Conservation (phyloP, 2,329 filamentous ascomycete species). For the Nemania abortiva region DNA sequence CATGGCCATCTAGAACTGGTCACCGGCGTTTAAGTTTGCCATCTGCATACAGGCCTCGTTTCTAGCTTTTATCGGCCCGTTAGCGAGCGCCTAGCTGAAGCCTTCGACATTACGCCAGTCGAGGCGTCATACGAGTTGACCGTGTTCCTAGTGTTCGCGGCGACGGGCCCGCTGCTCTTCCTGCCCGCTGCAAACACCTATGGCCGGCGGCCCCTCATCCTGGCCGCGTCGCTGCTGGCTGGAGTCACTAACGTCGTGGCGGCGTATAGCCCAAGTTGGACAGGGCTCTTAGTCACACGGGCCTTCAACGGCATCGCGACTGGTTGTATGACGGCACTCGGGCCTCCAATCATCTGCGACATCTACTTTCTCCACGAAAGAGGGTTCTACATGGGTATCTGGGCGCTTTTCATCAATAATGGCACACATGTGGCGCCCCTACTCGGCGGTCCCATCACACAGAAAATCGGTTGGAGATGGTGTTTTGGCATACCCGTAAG, state of each 20-base stretch:
- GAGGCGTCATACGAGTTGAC: slow-evolving; percentile 52
- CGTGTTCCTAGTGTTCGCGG: slow-evolving; percentile 50
- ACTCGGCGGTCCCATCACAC: slow-evolving; percentile 48
- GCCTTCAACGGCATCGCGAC: slow-evolving; percentile 41
- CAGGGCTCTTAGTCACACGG: slow-evolving; percentile 41
- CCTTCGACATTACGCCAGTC: slow-evolving; percentile 50
- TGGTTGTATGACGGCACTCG: slow-evolving; percentile 38
- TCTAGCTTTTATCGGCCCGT: slow-evolving; percentile 50
- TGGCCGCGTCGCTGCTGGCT: slow-evolving; percentile 50
- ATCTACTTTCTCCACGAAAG: slow-evolving; percentile 44
- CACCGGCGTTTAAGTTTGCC: slow-evolving; percentile 15
- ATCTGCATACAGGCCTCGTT: slow-evolving; percentile 48
- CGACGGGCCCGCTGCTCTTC: slow-evolving; percentile 12
- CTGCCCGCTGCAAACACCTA: slow-evolving; percentile 7
- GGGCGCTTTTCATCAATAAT: slow-evolving; percentile 43
- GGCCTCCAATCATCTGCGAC: slow-evolving; percentile 42
- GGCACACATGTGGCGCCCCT: slow-evolving; percentile 42
- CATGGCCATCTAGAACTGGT: slow-evolving; percentile 23
- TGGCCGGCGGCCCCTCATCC: slow-evolving; percentile 52
- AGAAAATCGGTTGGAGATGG: slow-evolving; percentile 46
- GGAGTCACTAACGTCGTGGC: slow-evolving; percentile 47
- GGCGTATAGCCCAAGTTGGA: slow-evolving; percentile 43
- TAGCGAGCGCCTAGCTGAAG: slow-evolving; percentile 46
- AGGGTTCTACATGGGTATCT: slow-evolving; percentile 46
- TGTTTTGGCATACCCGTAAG: slow-evolving; percentile 47